Percentiles rank a stretch among this genome's conserved stretches.
These are phyloP conservation scores for Wickerhamomyces alni DNA, from an alignment of 805 yeast genomes.

Conservation along the genomic window DNA sequence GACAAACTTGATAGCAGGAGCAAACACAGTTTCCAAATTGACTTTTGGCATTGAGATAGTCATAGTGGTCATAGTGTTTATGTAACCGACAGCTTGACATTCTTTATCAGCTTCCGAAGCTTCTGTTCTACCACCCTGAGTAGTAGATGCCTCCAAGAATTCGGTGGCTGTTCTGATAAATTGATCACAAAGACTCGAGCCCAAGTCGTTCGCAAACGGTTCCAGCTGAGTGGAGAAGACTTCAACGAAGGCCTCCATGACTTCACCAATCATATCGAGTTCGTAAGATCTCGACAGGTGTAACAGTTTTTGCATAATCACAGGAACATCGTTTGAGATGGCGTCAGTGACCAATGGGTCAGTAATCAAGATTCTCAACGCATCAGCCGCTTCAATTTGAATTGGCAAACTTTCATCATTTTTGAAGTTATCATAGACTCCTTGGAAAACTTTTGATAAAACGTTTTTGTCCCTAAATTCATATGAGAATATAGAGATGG, in stretches of 20 bases:
- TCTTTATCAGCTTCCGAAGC: conserved; percentile 51
- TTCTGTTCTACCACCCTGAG: conserved; percentile 8
- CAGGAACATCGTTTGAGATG: conserved; percentile 66
- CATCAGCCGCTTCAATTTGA: conserved; percentile 82
- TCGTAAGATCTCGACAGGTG: conserved; percentile 76
- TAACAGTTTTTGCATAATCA: conserved; percentile 74
- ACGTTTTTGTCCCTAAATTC: conserved; percentile 30
- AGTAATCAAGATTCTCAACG: conserved; percentile 73
- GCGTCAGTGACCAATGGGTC: conserved; percentile 65
- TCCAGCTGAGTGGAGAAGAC: conserved; percentile 79
- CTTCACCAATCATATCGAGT: conserved; percentile 76
- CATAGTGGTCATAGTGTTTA: conserved; percentile 71
- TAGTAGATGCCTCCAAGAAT: conserved; percentile 33
- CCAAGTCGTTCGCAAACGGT: conserved; percentile 75
- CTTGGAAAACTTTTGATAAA: conserved; percentile 34
- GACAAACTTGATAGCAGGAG: conserved; percentile 55
- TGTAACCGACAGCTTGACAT: conserved; percentile 58
- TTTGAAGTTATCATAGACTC: conserved; percentile 33
- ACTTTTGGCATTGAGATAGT: conserved; percentile 58
- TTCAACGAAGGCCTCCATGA: conserved; percentile 95
- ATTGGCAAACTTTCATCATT: conserved; percentile 56
- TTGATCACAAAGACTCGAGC: conserved; percentile 53
- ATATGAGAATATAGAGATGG: conserved; percentile 35
- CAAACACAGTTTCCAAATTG: conserved; percentile 46
- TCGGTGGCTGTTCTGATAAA: conserved; percentile 53